A percentile compares a stretch with the other conserved stretches of the same genome.
phyloP scores from a whole-genome alignment of 2,329 filamentous ascomycete species.

The Anthostomella pinea region DNA sequence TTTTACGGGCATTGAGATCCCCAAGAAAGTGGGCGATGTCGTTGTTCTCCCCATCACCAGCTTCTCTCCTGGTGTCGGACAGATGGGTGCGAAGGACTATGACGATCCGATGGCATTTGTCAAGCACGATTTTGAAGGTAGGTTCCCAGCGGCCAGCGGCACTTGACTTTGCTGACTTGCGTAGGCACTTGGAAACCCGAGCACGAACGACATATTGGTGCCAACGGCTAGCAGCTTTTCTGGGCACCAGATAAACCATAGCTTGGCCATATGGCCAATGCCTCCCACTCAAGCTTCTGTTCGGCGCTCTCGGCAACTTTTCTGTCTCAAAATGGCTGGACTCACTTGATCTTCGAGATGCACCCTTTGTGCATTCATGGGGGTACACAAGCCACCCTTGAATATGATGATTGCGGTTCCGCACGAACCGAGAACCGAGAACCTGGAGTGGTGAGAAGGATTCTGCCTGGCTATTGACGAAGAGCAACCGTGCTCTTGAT shows the following conservation, averaged over 20 bases:
- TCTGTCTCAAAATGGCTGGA: too few relatives aligned
- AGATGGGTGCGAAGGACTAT: slow-evolving; percentile 85
- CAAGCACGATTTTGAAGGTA: slow-evolving; percentile 94
- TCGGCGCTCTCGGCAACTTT: too few relatives aligned
- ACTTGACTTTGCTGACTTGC: slow-evolving; percentile 18
- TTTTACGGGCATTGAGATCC: slow-evolving; percentile 80
- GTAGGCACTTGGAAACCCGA: slow-evolving; percentile 76
- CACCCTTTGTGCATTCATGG: too few relatives aligned
- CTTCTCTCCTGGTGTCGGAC: slow-evolving; percentile 90
- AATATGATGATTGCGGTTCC: too few relatives aligned
- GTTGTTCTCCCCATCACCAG: slow-evolving; percentile 93
- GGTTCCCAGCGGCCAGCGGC: slow-evolving; percentile 19
- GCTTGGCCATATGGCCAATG: slow-evolving; percentile 8
- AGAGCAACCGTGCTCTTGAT: too few relatives aligned
- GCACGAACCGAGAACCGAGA: too few relatives aligned
- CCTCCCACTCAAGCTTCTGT: too few relatives aligned
- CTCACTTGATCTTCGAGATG: too few relatives aligned
- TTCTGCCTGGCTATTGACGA: too few relatives aligned
- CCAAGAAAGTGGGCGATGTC: slow-evolving; percentile 90
- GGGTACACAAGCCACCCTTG: too few relatives aligned
- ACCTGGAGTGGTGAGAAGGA: too few relatives aligned
- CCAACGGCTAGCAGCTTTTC: slow-evolving; percentile 30
- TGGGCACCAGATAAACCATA: slow-evolving; percentile 19
- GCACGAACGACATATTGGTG: slow-evolving; percentile 66
- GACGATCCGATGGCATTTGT: slow-evolving; percentile 98